Evolutionary conservation across 331 rosid genomes (phyloP).

Genomic region (Malus hybrid): DNA sequence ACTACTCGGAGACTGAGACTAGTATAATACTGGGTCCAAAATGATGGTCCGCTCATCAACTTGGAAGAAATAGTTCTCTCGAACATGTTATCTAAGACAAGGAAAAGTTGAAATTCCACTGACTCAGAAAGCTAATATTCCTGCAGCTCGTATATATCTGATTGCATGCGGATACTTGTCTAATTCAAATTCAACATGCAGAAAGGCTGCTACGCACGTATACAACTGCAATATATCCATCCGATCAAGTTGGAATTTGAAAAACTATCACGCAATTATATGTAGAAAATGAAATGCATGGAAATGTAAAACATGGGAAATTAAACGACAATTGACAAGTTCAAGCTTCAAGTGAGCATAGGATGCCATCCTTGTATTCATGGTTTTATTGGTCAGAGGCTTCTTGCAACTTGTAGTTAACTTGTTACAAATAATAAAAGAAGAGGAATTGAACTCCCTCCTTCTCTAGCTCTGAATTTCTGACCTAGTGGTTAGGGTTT

Average conservation of each 20-base stretch:
- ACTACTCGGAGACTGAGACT: not conserved
- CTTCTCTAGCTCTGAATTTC: too few relatives aligned
- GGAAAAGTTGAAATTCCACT: not conserved
- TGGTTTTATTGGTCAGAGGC: not conserved
- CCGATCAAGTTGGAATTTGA: not conserved
- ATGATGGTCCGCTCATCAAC: slow-evolving; percentile 33
- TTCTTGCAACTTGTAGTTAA: not conserved
- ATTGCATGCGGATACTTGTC: not conserved
- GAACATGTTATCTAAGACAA: slow-evolving; percentile 5
- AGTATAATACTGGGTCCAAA: slow-evolving; percentile 13
- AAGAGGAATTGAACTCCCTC: too few relatives aligned
- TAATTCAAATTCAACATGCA: not conserved
- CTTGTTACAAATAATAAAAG: not conserved
- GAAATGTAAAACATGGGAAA: not conserved
- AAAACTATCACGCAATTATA: not conserved
- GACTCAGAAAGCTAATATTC: not conserved
- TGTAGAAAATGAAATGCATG: not conserved
- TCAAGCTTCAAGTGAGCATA: not conserved
- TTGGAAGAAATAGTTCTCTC: slow-evolving; percentile 15
- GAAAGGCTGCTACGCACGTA: not conserved
- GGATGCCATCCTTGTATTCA: not conserved
- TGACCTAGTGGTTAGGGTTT: too few relatives aligned
- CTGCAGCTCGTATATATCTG: not conserved
- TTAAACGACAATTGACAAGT: not conserved
- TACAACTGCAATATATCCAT: not conserved